These are phyloP conservation scores for Candida tammaniensis DNA, from an alignment of 805 yeast genomes.

Conservation along the genomic window DNA sequence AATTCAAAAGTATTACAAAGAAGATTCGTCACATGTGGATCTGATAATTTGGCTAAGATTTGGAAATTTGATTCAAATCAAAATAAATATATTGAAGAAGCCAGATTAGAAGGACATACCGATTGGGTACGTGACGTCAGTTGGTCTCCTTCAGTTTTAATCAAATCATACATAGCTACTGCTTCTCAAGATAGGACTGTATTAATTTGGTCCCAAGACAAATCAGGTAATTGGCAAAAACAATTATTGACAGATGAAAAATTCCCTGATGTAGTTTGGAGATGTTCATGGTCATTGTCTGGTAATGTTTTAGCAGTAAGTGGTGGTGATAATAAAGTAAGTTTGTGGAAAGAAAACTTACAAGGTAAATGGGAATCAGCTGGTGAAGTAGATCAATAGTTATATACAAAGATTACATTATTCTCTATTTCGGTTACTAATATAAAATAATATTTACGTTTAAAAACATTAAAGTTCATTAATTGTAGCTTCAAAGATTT, in stretches of 20 bases:
- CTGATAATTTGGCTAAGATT: slow-evolving; percentile 88
- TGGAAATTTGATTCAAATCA: slow-evolving; percentile 68
- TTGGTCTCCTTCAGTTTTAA: slow-evolving; percentile 91
- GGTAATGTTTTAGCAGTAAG: slow-evolving; percentile 94
- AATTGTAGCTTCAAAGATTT: slow-evolving; percentile 60
- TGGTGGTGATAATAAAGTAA: slow-evolving; percentile 94
- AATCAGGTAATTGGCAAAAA: slow-evolving; percentile 72
- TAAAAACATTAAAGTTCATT: slow-evolving; percentile 30
- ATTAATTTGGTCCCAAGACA: slow-evolving; percentile 89
- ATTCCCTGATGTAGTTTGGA: slow-evolving; percentile 97
- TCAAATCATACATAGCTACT: slow-evolving; percentile 87
- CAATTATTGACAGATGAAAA: slow-evolving; percentile 69
- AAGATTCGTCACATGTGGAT: slow-evolving; percentile 90
- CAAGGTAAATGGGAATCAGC: slow-evolving; percentile 96
- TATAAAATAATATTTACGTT: background rate
- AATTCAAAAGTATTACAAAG: slow-evolving; percentile 43
- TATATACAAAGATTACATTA: background rate
- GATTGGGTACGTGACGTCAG: slow-evolving; percentile 99
- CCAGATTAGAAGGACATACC: slow-evolving; percentile 79
- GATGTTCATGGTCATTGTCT: slow-evolving; percentile 95
- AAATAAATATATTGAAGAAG: slow-evolving; percentile 67
- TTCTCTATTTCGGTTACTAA: background rate
- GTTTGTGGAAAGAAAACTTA: slow-evolving; percentile 93
- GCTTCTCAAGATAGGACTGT: slow-evolving; percentile 97
- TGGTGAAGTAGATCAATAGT: slow-evolving; percentile 86